Conservation (phyloP, 768 basidiomycete species). For the Lyophyllum decastes region DNA sequence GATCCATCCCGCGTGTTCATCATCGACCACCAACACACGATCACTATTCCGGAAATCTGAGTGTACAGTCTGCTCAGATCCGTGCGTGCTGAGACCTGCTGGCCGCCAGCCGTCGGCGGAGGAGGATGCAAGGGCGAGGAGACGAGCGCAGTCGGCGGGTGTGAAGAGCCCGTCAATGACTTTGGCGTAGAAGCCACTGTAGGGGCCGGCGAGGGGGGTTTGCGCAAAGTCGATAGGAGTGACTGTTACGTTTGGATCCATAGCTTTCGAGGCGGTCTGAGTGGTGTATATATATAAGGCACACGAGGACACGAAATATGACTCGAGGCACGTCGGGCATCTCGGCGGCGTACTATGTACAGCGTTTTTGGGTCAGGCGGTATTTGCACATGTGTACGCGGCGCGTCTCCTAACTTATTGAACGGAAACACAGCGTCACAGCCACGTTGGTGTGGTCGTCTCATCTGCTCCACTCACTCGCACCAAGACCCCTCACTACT, state of each 20-base stretch:
- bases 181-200: slow-evolving; percentile 39
- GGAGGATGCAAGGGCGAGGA: slow-evolving; percentile 37
- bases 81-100: slow-evolving; percentile 33
- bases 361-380: not conserved
- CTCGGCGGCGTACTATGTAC: too few species aligned
- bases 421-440: too few species aligned
- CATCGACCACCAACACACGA: slow-evolving; percentile 37
- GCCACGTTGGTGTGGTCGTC: not conserved
- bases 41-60: slow-evolving; percentile 42
- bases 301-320: not conserved
- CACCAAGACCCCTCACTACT: not conserved
- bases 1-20: slow-evolving; percentile 31
- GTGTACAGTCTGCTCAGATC: slow-evolving; percentile 32
- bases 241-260: not conserved
- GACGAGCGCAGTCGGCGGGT: slow-evolving; percentile 38
- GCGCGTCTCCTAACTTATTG: not conserved
- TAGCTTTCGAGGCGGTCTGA: not conserved
- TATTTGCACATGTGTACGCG: slow-evolving; percentile 12
- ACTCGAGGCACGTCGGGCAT: not conserved
- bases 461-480: slow-evolving; percentile 7
- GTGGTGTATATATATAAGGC: not conserved
- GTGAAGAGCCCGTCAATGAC: slow-evolving; percentile 44
- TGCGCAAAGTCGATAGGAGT: slow-evolving; percentile 36
- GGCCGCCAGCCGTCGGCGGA: slow-evolving; percentile 33
- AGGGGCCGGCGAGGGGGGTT: slow-evolving; percentile 33